phyloP scores from a whole-genome alignment of 176 grass and related monocot species.

The Paspalum notatum region DNA sequence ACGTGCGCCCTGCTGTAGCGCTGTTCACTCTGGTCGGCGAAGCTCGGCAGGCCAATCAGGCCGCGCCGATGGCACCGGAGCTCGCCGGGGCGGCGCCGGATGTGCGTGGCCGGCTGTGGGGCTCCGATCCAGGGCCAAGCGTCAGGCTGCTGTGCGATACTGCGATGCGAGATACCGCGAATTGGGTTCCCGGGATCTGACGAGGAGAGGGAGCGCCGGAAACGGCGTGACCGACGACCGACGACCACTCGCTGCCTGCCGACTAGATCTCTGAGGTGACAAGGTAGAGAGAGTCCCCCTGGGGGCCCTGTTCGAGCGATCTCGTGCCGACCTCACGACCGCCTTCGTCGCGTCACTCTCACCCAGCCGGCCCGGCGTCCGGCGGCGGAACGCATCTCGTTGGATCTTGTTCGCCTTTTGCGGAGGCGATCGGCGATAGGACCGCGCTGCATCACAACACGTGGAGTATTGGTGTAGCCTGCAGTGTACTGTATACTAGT shows the following conservation, averaged over 20 bases:
- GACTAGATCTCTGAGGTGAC: neutral
- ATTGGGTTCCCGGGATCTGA: no score
- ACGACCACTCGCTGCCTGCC: neutral
- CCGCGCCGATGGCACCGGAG: neutral
- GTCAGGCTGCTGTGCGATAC: neutral
- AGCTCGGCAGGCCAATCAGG: neutral
- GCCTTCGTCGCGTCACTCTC: neutral
- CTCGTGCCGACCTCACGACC: neutral
- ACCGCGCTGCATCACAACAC: neutral
- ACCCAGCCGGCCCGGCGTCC: neutral
- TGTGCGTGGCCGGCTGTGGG: neutral
- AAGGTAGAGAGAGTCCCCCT: neutral
- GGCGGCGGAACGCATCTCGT: neutral
- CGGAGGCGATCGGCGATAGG: neutral
- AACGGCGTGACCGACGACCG: neutral
- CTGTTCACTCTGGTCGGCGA: slow-evolving; percentile 23
- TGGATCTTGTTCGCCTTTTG: neutral
- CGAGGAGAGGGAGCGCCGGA: no score
- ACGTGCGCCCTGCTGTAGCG: neutral
- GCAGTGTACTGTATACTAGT: no score
- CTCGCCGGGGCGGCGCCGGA: neutral
- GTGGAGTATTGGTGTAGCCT: neutral
- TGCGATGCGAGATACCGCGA: neutral
- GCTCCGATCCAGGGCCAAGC: no score
- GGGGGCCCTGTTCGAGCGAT: no score